phyloP scores from a whole-genome alignment of 192 early-diverging fungal species.

The Dispira simplex region DNA sequence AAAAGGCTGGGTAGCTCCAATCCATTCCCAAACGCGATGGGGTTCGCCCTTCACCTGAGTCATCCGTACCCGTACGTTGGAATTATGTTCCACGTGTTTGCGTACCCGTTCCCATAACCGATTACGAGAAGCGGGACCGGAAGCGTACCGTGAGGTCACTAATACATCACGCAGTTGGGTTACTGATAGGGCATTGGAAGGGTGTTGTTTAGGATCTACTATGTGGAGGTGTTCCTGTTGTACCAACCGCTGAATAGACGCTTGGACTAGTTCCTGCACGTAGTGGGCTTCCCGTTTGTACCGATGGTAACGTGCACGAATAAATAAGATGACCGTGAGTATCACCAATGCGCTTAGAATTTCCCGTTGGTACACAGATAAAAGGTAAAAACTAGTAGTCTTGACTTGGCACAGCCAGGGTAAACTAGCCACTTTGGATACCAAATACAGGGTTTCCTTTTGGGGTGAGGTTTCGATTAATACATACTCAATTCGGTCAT shows the following conservation, averaged over 20 bases:
- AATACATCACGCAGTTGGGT: conserved; percentile 42
- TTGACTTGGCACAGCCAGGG: conserved; percentile 19
- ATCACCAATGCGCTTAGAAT: conserved; percentile 14
- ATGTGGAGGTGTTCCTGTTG: conserved; percentile 34
- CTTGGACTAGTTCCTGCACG: conserved; percentile 25
- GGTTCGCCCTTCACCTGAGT: conserved; percentile 40
- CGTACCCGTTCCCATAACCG: conserved; percentile 42
- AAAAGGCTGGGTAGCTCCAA: conserved; percentile 20
- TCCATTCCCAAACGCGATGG: conserved; percentile 50
- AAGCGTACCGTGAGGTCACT: conserved; percentile 18
- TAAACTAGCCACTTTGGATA: conserved; percentile 15
- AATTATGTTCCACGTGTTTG: conserved; percentile 32
- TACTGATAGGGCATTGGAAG: conserved; percentile 27
- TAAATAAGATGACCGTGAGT: conserved; percentile 12
- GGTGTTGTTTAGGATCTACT: conserved; percentile 33
- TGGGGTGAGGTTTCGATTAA: neutral
- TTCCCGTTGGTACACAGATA: conserved; percentile 18
- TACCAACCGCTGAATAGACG: conserved; percentile 25
- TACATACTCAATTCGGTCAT: conserved; percentile 5
- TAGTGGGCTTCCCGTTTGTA: conserved; percentile 20
- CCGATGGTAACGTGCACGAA: conserved; percentile 20
- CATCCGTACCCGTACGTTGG: conserved; percentile 38
- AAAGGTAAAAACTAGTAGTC: conserved; percentile 12
- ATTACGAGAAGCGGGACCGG: conserved; percentile 18
- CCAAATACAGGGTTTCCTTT: conserved; percentile 16